Percentiles rank a stretch among this genome's conserved stretches.
Conservation (phyloP, 2,329 filamentous ascomycete genomes). For the Hysterium pulicare region DNA sequence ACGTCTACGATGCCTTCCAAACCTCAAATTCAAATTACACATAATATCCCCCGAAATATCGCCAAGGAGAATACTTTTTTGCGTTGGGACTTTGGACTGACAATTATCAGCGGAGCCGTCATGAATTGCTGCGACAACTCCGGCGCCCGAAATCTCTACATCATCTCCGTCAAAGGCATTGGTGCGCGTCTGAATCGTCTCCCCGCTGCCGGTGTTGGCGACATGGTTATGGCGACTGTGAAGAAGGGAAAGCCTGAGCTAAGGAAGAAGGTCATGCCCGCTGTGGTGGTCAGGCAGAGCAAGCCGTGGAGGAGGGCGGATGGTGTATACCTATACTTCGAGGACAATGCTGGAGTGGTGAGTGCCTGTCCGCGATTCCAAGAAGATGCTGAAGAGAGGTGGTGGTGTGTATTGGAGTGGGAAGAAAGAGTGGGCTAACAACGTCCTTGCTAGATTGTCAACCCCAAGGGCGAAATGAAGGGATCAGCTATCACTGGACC, state of each 20-base stretch:
- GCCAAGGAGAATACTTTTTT: constrained; percentile 10
- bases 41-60: constrained; percentile 2
- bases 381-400: constrained; percentile 3
- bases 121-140: constrained; percentile 99
- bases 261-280: constrained; percentile 99
- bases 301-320: constrained; percentile 99
- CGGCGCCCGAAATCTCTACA: constrained; percentile 97
- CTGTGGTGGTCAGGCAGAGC: constrained; percentile 96
- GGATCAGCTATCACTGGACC: constrained; percentile 98
- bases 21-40: constrained; percentile 8
- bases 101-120: constrained; percentile 75
- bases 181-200: constrained; percentile 97
- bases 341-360: constrained; percentile 99
- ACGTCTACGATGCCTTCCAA: constrained; percentile 50
- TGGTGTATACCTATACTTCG: constrained; percentile 99
- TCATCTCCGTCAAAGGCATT: constrained; percentile 99
- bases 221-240: constrained; percentile 99
- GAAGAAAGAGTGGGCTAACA: constrained; percentile 12
- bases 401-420: background rate
- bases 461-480: constrained; percentile 99
- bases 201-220: constrained; percentile 94
- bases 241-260: constrained; percentile 99
- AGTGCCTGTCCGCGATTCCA: constrained; percentile 43
- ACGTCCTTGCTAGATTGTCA: constrained; percentile 72
- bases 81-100: constrained; percentile 18